These are phyloP conservation scores for Cynara cardunculus DNA, from an alignment of 129 eudicot genomes.

Conservation along the genomic window DNA sequence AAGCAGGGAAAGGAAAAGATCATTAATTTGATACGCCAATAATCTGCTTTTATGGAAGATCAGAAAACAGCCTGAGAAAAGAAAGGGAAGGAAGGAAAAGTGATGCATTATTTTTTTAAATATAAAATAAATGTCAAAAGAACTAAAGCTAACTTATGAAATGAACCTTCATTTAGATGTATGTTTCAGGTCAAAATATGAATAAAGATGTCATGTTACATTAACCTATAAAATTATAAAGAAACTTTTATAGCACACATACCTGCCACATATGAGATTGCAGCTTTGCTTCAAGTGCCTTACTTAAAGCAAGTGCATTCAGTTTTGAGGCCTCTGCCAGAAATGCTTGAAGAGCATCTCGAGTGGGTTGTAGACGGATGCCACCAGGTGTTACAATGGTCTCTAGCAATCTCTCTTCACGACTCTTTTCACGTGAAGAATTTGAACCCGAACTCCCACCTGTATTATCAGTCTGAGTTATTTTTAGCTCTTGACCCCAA, in stretches of 20 bases:
- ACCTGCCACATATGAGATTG: conserved; percentile 95
- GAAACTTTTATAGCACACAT: conserved; percentile 8
- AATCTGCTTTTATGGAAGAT: background rate
- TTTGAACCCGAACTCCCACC: conserved; percentile 47
- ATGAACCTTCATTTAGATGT: background rate
- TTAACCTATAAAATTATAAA: background rate
- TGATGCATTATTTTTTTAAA: background rate
- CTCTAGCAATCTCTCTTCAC: conserved; percentile 78
- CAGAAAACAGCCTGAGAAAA: background rate
- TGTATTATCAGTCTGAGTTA: conserved; percentile 40
- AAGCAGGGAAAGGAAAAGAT: background rate
- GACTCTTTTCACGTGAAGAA: conserved; percentile 48
- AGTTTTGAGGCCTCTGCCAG: conserved; percentile 65
- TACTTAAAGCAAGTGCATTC: conserved; percentile 64
- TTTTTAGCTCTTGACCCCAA: conserved; percentile 65
- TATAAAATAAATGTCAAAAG: background rate
- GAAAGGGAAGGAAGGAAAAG: background rate
- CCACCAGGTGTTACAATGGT: conserved; percentile 91
- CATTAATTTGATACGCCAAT: background rate
- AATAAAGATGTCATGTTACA: background rate
- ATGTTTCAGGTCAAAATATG: background rate
- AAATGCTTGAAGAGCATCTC: conserved; percentile 83
- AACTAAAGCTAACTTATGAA: background rate
- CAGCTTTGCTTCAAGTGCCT: conserved; percentile 75
- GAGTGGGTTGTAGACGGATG: conserved; percentile 87